phyloP scores from a whole-genome alignment of 345 rosid genomes.

The Citrus hindsii region DNA sequence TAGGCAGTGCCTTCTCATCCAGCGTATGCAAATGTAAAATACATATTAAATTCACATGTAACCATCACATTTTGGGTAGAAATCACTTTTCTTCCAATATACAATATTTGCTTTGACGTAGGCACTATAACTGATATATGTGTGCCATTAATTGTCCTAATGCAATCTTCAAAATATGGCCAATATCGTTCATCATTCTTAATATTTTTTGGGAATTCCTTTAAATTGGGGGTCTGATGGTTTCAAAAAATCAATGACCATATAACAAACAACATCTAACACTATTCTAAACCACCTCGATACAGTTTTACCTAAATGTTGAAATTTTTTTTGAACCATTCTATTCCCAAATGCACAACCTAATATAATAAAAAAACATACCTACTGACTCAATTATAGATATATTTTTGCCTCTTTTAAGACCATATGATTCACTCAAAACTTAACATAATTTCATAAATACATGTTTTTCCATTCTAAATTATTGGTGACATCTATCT shows the following conservation, averaged over 20 bases:
- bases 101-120: not conserved
- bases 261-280: not conserved
- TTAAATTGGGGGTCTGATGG: not conserved
- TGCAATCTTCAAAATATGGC: not conserved
- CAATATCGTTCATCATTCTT: not conserved
- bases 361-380: not conserved
- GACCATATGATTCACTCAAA: not conserved
- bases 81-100: not conserved
- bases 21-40: slow-evolving; percentile 3
- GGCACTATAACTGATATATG: not conserved
- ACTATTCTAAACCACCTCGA: not conserved
- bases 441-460: not conserved
- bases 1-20: not conserved
- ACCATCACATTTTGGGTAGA: slow-evolving; percentile 8
- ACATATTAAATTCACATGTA: slow-evolving; percentile 5
- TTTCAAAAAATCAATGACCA: not conserved
- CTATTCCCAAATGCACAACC: not conserved
- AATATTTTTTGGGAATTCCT: not conserved
- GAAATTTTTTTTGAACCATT: not conserved
- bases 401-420: not conserved
- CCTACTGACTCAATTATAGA: not conserved
- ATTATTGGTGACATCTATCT: not conserved
- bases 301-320: not conserved
- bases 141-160: not conserved
- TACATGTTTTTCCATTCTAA: not conserved